Conservation (phyloP, 352 stramenopile genomes). For the Phytophthora boehmeriae region DNA sequence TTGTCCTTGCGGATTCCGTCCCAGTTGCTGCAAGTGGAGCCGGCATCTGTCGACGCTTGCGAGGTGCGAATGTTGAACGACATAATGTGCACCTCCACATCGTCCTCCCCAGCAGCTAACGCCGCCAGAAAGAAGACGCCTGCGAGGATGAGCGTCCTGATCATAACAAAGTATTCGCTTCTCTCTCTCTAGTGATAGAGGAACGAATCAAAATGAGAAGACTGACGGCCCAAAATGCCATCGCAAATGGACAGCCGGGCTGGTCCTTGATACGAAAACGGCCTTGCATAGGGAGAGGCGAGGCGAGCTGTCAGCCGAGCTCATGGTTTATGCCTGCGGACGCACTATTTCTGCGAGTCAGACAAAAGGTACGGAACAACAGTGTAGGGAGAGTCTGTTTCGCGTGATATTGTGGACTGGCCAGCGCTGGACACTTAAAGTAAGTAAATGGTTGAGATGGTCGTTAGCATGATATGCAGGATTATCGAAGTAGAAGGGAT, state of each 20-base stretch:
- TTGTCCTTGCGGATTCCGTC: slow-evolving; percentile 66
- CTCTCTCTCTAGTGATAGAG: background rate
- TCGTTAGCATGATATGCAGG: too few species aligned
- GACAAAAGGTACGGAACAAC: slow-evolving; percentile 24
- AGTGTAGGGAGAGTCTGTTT: background rate
- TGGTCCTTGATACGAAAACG: slow-evolving; percentile 29
- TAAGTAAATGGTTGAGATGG: too few species aligned
- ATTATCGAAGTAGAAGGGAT: background rate
- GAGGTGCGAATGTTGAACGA: slow-evolving; percentile 87
- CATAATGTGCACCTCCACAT: slow-evolving; percentile 66
- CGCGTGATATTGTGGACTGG: too few species aligned
- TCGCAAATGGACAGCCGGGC: slow-evolving; percentile 17
- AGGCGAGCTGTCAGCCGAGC: slow-evolving; percentile 25
- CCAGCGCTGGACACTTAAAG: slow-evolving; percentile 6
- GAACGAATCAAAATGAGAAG: slow-evolving; percentile 25
- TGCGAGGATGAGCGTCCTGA: slow-evolving; percentile 26
- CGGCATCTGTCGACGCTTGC: slow-evolving; percentile 45
- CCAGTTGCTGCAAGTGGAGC: slow-evolving; percentile 63
- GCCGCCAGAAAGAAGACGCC: slow-evolving; percentile 21
- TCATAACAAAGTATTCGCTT: slow-evolving; percentile 11
- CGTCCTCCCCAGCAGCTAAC: slow-evolving; percentile 24
- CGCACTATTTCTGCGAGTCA: slow-evolving; percentile 13
- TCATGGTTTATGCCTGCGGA: slow-evolving; percentile 9
- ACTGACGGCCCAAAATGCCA: slow-evolving; percentile 19
- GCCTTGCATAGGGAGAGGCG: slow-evolving; percentile 23